phyloP scores from a whole-genome alignment of 495 filamentous ascomycete species.

The Lasiosphaeriaceae sp. region DNA sequence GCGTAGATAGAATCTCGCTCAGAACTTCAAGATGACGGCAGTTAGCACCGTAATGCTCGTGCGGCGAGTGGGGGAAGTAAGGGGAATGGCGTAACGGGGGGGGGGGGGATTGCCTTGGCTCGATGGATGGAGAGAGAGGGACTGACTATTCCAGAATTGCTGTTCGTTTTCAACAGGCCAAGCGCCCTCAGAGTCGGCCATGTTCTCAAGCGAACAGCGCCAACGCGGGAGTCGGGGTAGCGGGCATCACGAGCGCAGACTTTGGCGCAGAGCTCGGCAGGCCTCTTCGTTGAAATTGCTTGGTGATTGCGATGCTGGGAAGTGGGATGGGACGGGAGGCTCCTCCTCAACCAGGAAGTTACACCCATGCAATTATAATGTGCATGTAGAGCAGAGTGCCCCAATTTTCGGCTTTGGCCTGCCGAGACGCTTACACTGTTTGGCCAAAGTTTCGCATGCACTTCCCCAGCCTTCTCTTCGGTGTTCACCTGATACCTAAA shows the following conservation, averaged over 20 bases:
- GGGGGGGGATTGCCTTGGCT: not conserved
- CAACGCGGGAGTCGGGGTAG: conserved; percentile 3
- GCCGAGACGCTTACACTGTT: conserved; percentile 12
- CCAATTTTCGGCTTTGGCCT: conserved; percentile 3
- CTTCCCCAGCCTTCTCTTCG: too few relatives aligned
- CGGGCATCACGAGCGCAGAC: conserved; percentile 25
- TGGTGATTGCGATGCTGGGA: not conserved
- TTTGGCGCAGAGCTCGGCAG: conserved; percentile 1
- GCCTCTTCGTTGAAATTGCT: conserved; percentile 5
- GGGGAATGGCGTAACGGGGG: not conserved
- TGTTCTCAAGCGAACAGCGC: conserved; percentile 31
- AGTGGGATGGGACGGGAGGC: not conserved
- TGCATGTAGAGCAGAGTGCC: not conserved
- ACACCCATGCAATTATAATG: not conserved
- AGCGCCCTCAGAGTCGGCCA: conserved; percentile 62
- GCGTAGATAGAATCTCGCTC: conserved; percentile 68
- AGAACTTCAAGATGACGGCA: conserved; percentile 55
- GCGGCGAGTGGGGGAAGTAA: not conserved
- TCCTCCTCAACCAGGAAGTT: not conserved
- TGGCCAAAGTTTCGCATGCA: conserved; percentile 13
- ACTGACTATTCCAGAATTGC: conserved; percentile 89
- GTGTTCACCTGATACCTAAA: too few relatives aligned
- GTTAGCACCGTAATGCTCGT: conserved; percentile 5
- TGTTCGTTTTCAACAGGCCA: conserved; percentile 75
- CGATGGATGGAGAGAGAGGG: not conserved